phyloP scores from a whole-genome alignment of 768 basidiomycete genomes.

The Lepiota subincarnata region DNA sequence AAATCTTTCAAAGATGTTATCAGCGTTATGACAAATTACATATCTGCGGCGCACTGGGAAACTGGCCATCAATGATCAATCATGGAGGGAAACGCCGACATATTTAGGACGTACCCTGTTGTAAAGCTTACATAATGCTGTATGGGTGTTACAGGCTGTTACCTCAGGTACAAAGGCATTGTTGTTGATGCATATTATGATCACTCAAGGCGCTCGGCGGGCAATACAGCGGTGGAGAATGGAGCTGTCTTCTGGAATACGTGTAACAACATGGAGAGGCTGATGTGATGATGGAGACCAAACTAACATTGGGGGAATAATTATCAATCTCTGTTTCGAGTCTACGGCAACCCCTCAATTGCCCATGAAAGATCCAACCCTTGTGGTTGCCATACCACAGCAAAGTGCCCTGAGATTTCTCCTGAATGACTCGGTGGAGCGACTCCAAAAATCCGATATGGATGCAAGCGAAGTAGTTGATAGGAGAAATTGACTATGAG shows the following conservation, averaged over 20 bases:
- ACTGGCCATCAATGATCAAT: conserved; percentile 8
- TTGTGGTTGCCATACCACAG: not conserved
- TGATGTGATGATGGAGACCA: conserved; percentile 1
- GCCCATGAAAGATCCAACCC: not conserved
- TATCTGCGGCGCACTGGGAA: not conserved
- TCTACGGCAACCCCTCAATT: no score
- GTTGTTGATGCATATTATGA: conserved; percentile 1
- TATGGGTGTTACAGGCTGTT: not conserved
- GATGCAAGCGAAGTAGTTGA: not conserved
- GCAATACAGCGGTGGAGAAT: conserved; percentile 10
- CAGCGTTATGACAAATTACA: not conserved
- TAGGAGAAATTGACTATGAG: not conserved
- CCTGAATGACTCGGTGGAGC: not conserved
- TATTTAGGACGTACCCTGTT: conserved; percentile 1
- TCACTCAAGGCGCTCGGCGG: not conserved
- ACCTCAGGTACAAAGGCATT: conserved; percentile 8
- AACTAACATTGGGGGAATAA: not conserved
- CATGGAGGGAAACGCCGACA: not conserved
- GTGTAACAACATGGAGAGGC: not conserved
- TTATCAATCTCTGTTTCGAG: no score
- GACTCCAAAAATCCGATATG: not conserved
- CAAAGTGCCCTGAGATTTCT: not conserved
- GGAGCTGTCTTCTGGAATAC: not conserved
- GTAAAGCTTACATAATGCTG: not conserved
- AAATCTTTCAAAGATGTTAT: conserved; percentile 1